Conservation (phyloP, 2,329 filamentous ascomycete genomes). For the Penicillium sp. region DNA sequence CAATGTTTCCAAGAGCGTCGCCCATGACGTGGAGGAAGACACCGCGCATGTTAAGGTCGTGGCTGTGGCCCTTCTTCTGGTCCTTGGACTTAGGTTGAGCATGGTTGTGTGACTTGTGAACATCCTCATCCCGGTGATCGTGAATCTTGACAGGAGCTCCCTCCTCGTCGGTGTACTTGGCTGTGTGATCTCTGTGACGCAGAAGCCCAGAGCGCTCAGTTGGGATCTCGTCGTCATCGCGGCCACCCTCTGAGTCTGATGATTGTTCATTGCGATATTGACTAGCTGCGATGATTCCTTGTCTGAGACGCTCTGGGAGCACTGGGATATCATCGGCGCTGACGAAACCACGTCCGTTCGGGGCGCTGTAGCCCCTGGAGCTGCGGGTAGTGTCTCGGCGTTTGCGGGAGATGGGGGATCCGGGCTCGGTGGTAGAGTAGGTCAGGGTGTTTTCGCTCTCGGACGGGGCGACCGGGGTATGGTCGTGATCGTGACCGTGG, state of each 20-base stretch:
- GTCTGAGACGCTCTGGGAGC: slow-evolving; percentile 85
- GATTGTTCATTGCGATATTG: slow-evolving; percentile 58
- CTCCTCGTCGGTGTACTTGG: slow-evolving; percentile 37
- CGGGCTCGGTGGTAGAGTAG: slow-evolving; percentile 28
- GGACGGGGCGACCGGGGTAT: slow-evolving; percentile 15
- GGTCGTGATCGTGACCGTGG: slow-evolving; percentile 59
- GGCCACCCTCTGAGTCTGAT: slow-evolving; percentile 58
- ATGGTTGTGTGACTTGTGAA: slow-evolving; percentile 77
- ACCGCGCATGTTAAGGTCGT: slow-evolving; percentile 86
- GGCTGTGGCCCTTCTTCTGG: slow-evolving; percentile 53
- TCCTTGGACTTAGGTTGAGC: slow-evolving; percentile 64
- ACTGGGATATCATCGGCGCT: slow-evolving; percentile 73
- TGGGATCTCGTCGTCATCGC: slow-evolving; percentile 53
- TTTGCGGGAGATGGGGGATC: slow-evolving; percentile 34
- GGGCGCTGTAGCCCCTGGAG: slow-evolving; percentile 51
- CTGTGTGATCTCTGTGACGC: slow-evolving; percentile 43
- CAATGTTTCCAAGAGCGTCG: slow-evolving; percentile 51
- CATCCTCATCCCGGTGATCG: slow-evolving; percentile 32
- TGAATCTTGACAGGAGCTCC: slow-evolving; percentile 14
- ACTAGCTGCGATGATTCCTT: slow-evolving; percentile 88
- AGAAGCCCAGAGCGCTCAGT: slow-evolving; percentile 46
- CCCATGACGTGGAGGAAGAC: slow-evolving; percentile 65
- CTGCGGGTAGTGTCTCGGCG: slow-evolving; percentile 30
- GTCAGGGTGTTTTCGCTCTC: slow-evolving; percentile 28
- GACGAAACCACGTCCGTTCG: slow-evolving; percentile 55